Evolutionary conservation across 2,329 filamentous ascomycete species (phyloP).

Genomic region (Fusarium floridanum): DNA sequence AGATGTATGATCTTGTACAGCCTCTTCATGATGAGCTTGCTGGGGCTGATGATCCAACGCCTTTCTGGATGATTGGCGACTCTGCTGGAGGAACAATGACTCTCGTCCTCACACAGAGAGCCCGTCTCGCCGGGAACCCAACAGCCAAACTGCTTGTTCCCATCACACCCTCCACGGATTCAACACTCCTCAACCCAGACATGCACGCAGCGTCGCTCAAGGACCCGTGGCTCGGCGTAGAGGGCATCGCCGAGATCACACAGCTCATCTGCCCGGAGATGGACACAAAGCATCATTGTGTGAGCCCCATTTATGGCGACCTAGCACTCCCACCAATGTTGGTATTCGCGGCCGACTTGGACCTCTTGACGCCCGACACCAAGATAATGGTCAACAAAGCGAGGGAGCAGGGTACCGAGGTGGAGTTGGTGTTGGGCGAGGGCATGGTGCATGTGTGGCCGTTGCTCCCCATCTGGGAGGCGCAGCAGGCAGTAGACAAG

Average conservation of each 20-base stretch:
- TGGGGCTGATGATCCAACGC: slow-evolving; percentile 43
- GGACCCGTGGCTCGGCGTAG: slow-evolving; percentile 48
- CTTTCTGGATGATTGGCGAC: slow-evolving; percentile 49
- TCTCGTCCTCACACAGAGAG: slow-evolving; percentile 49
- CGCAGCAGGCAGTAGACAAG: slow-evolving; percentile 41
- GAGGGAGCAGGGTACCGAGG: slow-evolving; percentile 41
- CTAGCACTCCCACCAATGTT: slow-evolving; percentile 49
- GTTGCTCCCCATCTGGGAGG: slow-evolving; percentile 47
- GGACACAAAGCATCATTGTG: slow-evolving; percentile 41
- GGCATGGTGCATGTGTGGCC: slow-evolving; percentile 53
- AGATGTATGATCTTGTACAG: slow-evolving; percentile 50
- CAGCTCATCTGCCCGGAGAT: slow-evolving; percentile 46
- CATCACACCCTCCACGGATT: slow-evolving; percentile 50
- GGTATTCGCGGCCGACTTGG: slow-evolving; percentile 46
- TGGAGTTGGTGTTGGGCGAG: slow-evolving; percentile 47
- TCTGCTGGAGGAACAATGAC: slow-evolving; percentile 50
- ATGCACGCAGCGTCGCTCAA: slow-evolving; percentile 35
- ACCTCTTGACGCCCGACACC: slow-evolving; percentile 48
- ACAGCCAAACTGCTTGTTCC: slow-evolving; percentile 45
- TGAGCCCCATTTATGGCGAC: slow-evolving; percentile 50
- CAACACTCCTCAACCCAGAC: slow-evolving; percentile 47
- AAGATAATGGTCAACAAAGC: slow-evolving; percentile 47
- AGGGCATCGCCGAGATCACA: slow-evolving; percentile 44
- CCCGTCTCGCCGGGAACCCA: slow-evolving; percentile 41
- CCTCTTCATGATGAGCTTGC: slow-evolving; percentile 51